Base-by-base conservation (phyloP, 768 basidiomycete genomes). In the Collybia sordida region DNA sequence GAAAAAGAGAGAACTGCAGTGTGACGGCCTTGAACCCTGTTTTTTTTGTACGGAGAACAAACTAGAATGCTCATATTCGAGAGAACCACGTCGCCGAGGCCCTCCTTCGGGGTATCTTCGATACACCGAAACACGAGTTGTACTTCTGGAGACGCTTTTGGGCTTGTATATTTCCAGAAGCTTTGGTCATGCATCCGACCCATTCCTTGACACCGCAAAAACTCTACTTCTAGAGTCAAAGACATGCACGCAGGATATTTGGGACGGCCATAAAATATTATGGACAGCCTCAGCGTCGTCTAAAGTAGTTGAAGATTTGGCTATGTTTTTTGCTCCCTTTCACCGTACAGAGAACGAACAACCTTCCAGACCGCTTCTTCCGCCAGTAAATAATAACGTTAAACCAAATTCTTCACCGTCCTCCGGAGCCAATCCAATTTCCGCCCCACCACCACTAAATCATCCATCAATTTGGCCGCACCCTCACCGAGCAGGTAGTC, bases 1-100 rank as follows among this genome's bases (percentile, higher is more conserved):
- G 6, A 31, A 31, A 31, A 11, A 11, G 31, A n/a, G 11, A 12
- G 31, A 7, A 31, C 9, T 31, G 31, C 34, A 64, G 63, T 66
- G 65, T 43, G 61, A 66, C 39, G 65, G 65, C 21, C 62, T 63
- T 43, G 62, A 63, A 37, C 65, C 65, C 17, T 66, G 65, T 36
- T 51, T 60, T 5, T 64, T 64, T 43, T 66, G 65, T 49, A 59
- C 58, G 11, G 63, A 64, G 23, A 62, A 60, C 24, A 57, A 57
- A 31, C 42, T 63, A 36, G 63, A 66, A 46, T 66, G 65, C 38
- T 62, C 60, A 5, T 66, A 66, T 49, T 64, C 65, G 9, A 56
- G 64, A 6, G 65, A 66, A 41, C 65, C 65, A 0, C 56, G 60
- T 1, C 60, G 65, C 42, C 55, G 65, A 9, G 65, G 65, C 5